These are phyloP conservation scores for Ilex asprella DNA, from an alignment of 257 asterid genomes.

Conservation along the genomic window DNA sequence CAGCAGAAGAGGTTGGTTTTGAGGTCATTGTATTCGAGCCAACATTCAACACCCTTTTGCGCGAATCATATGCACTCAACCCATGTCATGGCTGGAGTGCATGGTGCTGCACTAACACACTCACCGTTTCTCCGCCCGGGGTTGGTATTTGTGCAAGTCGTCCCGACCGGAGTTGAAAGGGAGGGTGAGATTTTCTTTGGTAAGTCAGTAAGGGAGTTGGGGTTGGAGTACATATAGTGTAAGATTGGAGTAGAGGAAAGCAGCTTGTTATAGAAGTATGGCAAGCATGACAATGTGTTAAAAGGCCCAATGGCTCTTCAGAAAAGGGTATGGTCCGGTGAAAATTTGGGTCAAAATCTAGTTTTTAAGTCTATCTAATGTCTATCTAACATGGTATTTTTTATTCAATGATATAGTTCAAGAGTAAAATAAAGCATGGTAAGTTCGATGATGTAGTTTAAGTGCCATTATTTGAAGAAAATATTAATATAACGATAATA, in stretches of 20 bases:
- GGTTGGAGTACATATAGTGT: conserved; percentile 6
- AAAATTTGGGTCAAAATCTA: too few relatives aligned
- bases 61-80: not conserved
- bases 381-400: too few relatives aligned
- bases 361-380: too few relatives aligned
- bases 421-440: too few relatives aligned
- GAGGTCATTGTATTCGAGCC: too few relatives aligned
- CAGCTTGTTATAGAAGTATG: not conserved
- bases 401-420: too few relatives aligned
- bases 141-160: conserved; percentile 6
- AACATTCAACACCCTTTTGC: too few relatives aligned
- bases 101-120: conserved; percentile 13
- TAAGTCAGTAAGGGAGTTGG: conserved; percentile 6
- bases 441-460: too few relatives aligned
- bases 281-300: not conserved
- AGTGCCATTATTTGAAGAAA: too few relatives aligned
- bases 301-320: not conserved
- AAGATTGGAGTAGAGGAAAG: conserved; percentile 8
- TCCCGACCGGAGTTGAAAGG: conserved; percentile 7
- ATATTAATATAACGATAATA: too few relatives aligned
- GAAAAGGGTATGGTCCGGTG: not conserved
- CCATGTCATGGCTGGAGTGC: conserved; percentile 12
- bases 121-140: conserved; percentile 10
- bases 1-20: too few relatives aligned
- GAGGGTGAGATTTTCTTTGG: conserved; percentile 4